Conservation (phyloP, 495 filamentous ascomycete species). For the Daldinia caldariorum region DNA sequence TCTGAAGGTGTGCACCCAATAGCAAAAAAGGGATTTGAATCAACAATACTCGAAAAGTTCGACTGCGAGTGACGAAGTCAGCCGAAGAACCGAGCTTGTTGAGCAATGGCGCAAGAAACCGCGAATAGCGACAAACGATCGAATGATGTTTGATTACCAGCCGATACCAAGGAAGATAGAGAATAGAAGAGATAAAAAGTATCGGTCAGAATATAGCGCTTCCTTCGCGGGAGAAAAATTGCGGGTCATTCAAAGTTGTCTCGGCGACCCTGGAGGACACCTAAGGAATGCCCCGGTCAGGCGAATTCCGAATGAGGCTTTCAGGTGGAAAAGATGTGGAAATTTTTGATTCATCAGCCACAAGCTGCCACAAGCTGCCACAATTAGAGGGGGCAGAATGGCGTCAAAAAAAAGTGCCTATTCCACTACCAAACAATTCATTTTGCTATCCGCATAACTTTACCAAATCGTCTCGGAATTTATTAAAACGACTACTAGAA, state of each 20-base stretch:
- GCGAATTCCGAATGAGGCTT: constrained; percentile 7
- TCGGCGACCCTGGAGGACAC: constrained; percentile 22
- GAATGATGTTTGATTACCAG: constrained; percentile 40
- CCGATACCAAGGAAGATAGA: constrained; percentile 21
- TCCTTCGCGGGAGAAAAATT: constrained; percentile 28
- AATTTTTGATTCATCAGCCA: background rate
- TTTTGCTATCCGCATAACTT: too few species aligned
- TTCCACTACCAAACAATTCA: too few species aligned
- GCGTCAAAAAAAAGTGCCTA: background rate
- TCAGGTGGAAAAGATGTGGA: background rate
- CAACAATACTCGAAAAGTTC: constrained; percentile 20
- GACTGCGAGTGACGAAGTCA: constrained; percentile 22
- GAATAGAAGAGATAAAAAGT: constrained; percentile 14
- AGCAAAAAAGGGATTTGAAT: constrained; percentile 14
- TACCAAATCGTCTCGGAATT: too few species aligned
- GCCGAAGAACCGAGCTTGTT: constrained; percentile 11
- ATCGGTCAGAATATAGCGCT: constrained; percentile 25
- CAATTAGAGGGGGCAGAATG: background rate
- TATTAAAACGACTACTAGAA: too few species aligned
- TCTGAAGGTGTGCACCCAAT: constrained; percentile 15
- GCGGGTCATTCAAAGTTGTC: constrained; percentile 21
- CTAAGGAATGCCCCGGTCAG: constrained; percentile 25
- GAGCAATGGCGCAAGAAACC: constrained; percentile 25
- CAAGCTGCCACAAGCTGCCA: background rate
- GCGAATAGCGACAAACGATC: constrained; percentile 21